Evolutionary conservation across 2,329 filamentous ascomycete species (phyloP).

Genomic region (Talaromyces sp.): DNA sequence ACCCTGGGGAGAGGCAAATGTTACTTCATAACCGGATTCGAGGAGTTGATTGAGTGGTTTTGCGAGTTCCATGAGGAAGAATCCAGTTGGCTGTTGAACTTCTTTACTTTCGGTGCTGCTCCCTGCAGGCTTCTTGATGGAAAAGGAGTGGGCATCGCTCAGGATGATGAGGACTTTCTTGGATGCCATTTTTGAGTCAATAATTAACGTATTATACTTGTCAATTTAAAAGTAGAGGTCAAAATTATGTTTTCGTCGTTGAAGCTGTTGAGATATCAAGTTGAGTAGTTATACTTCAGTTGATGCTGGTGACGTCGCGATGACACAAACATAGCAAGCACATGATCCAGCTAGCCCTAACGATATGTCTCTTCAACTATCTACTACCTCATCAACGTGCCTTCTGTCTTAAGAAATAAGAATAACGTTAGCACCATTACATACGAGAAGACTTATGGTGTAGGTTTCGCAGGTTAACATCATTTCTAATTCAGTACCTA

Average conservation of each 20-base stretch:
- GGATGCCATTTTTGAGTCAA: slow-evolving; percentile 23
- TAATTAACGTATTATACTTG: background rate
- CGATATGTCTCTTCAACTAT: background rate
- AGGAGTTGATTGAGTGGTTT: slow-evolving; percentile 40
- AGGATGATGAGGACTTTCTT: slow-evolving; percentile 49
- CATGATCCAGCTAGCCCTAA: background rate
- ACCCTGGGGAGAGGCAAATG: slow-evolving; percentile 48
- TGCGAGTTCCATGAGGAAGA: slow-evolving; percentile 43
- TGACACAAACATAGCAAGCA: background rate
- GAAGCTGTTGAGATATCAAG: background rate
- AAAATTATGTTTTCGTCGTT: background rate
- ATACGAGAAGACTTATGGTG: background rate
- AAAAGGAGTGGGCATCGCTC: slow-evolving; percentile 44
- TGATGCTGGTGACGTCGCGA: background rate
- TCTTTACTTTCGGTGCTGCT: slow-evolving; percentile 25
- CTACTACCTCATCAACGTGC: background rate
- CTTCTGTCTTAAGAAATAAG: background rate
- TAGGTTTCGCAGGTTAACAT: background rate
- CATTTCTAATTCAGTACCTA: background rate
- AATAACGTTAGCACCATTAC: background rate
- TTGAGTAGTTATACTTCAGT: background rate
- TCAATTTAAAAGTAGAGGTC: too few relatives aligned
- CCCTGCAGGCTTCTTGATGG: slow-evolving; percentile 33
- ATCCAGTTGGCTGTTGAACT: slow-evolving; percentile 34
- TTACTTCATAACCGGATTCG: slow-evolving; percentile 43